These are phyloP conservation scores for Solanum pimpinellifolium DNA, from an alignment of 257 asterid species.

Conservation along the genomic window DNA sequence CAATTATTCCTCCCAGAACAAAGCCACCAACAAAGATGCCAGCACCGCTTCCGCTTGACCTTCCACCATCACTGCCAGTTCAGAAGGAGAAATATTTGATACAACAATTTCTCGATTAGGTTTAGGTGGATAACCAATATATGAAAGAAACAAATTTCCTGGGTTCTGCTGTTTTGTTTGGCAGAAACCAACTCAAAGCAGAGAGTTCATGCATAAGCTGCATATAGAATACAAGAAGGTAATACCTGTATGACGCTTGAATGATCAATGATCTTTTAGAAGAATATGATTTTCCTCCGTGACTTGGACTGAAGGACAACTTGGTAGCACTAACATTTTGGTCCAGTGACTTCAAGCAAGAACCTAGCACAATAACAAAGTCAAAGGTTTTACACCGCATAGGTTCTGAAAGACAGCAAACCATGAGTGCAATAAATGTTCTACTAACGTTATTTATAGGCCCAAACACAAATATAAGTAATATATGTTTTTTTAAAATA, in stretches of 20 bases:
- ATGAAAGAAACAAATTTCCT: neutral
- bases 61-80: conserved; percentile 45
- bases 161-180: neutral
- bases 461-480: neutral
- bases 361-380: conserved; percentile 15
- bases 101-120: neutral
- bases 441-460: neutral
- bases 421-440: neutral
- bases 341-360: conserved; percentile 28
- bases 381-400: neutral
- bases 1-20: conserved; percentile 66
- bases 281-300: conserved; percentile 22
- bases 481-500: neutral
- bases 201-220: neutral
- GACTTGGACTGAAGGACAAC: conserved; percentile 28
- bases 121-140: neutral
- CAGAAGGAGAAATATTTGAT: neutral
- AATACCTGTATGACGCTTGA: conserved; percentile 55
- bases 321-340: conserved; percentile 29
- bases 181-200: neutral
- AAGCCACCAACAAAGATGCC: conserved; percentile 65
- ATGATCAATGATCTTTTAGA: conserved; percentile 31
- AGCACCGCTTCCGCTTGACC: conserved; percentile 26
- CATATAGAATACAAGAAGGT: neutral
- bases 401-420: neutral